Base-by-base conservation (phyloP, 2,329 filamentous ascomycete genomes). In the Pleurostoma richardsiae region DNA sequence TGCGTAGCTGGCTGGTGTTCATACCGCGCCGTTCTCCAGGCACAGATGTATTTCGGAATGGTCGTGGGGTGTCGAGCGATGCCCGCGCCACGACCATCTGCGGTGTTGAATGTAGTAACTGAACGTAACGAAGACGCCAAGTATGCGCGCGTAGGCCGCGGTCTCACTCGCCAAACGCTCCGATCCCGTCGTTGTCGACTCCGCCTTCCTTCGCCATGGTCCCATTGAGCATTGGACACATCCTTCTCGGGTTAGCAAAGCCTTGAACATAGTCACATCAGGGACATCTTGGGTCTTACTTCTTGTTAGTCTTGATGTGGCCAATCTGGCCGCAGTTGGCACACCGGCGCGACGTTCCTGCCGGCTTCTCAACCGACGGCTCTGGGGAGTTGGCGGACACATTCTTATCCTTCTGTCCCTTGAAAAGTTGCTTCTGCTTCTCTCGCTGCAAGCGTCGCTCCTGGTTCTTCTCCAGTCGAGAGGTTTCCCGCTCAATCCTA, bases 241-340 rank as follows among this genome's bases (percentile, higher is more conserved):
- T 29, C 10, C 46, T 48, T 10, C 6, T 26, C 10, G 19, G 26
- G 3, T 29, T 10, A n/a, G 33, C n/a, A 36, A 36, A n/a, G 19
- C 19, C 19, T 19, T 19, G 19, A 19, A 19, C 19, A 19, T 19
- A 19, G 19, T 19, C 19, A 19, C 19, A 19, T 19, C 44, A 44
- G 49, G 19, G 19, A 19, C 19, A 19, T 19, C 19, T 19, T 19
- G 58, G 55, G 56, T 68, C 76, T 70, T 80, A 94, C 90, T 96
- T 97, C 73, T 96, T 95, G 75, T 97, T 97, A 42, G 92, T 97
- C 70, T 96, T 96, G 75, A 99, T 99, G 62, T 99, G 94, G 30
- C 94, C 94, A 46, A 95, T 87, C 66, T 94, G 88, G 43, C 94
- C 94, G 70, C 94, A 99, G 67, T 96, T 97, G 55, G 94, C 94